Percentiles rank a stretch among this genome's conserved stretches.
These are phyloP conservation scores for Bifiguratus adelaidae DNA, from an alignment of 192 early-diverging fungal genomes.

Conservation along the genomic window DNA sequence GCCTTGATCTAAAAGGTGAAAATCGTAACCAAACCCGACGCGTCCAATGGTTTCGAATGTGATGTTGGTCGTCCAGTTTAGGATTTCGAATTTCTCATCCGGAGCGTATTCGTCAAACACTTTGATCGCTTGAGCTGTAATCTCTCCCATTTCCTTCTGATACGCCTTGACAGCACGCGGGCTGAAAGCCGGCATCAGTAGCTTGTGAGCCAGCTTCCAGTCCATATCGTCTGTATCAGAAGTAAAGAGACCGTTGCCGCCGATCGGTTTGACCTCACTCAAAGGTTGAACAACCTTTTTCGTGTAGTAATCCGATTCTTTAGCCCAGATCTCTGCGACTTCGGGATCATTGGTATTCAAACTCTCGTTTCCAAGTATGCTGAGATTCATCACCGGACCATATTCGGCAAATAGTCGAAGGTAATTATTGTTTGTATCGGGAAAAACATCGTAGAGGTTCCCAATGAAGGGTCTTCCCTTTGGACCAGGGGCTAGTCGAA, in stretches of 20 bases:
- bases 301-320: slow-evolving; percentile 43
- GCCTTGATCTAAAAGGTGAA: slow-evolving; percentile 16
- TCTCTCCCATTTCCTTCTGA: slow-evolving; percentile 28
- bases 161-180: slow-evolving; percentile 24
- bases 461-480: not conserved
- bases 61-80: slow-evolving; percentile 38
- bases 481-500: not conserved
- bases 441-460: not conserved
- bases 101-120: slow-evolving; percentile 19
- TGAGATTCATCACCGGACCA: slow-evolving; percentile 24
- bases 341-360: slow-evolving; percentile 26
- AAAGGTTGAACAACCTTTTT: slow-evolving; percentile 29
- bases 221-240: slow-evolving; percentile 30
- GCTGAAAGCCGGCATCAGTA: slow-evolving; percentile 47
- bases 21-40: slow-evolving; percentile 45
- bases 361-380: not conserved
- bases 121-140: slow-evolving; percentile 16
- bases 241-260: slow-evolving; percentile 38
- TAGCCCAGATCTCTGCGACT: slow-evolving; percentile 23
- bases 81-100: slow-evolving; percentile 21
- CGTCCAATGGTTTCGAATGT: slow-evolving; percentile 44
- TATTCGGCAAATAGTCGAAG: slow-evolving; percentile 22
- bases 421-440: not conserved
- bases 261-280: slow-evolving; percentile 28
- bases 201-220: slow-evolving; percentile 44